Evolutionary conservation across 2,329 filamentous ascomycete genomes (phyloP).

Genomic region (Ophidiomyces ophidiicola): DNA sequence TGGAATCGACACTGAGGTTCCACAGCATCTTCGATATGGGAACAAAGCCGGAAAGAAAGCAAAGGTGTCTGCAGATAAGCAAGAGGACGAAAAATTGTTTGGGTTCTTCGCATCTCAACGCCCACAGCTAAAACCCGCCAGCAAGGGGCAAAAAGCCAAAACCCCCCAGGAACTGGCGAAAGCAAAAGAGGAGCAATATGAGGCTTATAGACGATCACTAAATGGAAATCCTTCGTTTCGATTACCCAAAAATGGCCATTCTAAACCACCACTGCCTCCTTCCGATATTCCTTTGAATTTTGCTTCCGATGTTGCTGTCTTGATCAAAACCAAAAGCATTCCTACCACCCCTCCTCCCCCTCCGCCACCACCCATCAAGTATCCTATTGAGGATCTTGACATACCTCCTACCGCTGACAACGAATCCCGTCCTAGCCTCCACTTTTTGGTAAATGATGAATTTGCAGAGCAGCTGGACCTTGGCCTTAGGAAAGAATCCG

Average conservation of each 20-base stretch:
- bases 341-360: conserved; percentile 28
- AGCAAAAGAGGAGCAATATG: conserved; percentile 35
- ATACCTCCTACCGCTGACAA: conserved; percentile 53
- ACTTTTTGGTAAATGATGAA: conserved; percentile 60
- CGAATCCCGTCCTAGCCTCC: conserved; percentile 56
- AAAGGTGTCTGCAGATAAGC: conserved; percentile 52
- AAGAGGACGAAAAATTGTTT: conserved; percentile 39
- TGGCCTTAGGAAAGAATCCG: conserved; percentile 64
- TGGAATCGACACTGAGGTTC: conserved; percentile 76
- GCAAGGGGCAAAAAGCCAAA: conserved; percentile 57
- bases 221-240: conserved; percentile 35
- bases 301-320: conserved; percentile 6
- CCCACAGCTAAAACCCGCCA: conserved; percentile 59
- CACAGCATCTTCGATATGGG: conserved; percentile 68
- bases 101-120: conserved; percentile 39
- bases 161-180: conserved; percentile 36
- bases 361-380: conserved; percentile 63
- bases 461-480: conserved; percentile 40
- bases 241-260: conserved; percentile 14
- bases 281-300: conserved; percentile 1
- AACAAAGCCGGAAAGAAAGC: conserved; percentile 69
- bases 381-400: conserved; percentile 89
- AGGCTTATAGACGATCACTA: conserved; percentile 38
- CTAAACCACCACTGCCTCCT: conserved; percentile 1
- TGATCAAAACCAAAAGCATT: conserved; percentile 8